Evolutionary conservation across 2,329 filamentous ascomycete species (phyloP).

Genomic region (Fusarium veterinarium): DNA sequence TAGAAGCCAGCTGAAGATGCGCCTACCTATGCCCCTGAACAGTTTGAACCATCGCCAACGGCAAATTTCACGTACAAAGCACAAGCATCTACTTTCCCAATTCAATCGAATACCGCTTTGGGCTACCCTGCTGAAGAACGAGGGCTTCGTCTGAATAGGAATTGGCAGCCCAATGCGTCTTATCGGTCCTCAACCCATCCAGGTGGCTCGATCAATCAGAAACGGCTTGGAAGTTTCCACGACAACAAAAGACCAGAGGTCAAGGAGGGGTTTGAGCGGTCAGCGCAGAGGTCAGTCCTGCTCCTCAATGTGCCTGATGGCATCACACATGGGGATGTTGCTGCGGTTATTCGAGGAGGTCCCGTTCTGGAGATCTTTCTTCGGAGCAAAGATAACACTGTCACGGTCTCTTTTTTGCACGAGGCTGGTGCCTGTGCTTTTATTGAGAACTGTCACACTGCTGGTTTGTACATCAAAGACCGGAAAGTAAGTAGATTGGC

Average conservation of each 20-base stretch:
- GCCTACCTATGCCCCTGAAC: not conserved
- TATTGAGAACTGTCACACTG: conserved; percentile 69
- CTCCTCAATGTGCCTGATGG: conserved; percentile 71
- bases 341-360: conserved; percentile 74
- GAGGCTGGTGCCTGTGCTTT: conserved; percentile 73
- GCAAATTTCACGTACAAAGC: not conserved
- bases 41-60: not conserved
- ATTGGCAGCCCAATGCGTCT: not conserved
- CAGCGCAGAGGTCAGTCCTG: conserved; percentile 67
- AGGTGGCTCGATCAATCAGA: not conserved
- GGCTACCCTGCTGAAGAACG: not conserved
- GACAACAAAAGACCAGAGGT: not conserved
- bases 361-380: conserved; percentile 76
- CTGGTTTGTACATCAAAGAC: conserved; percentile 75
- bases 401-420: conserved; percentile 76
- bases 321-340: conserved; percentile 74
- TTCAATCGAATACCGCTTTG: not conserved
- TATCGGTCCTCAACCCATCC: not conserved
- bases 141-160: not conserved
- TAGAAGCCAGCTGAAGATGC: not conserved
- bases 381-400: conserved; percentile 67
- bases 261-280: conserved; percentile 45
- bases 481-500: conserved; percentile 66
- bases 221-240: not conserved
- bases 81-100: not conserved